phyloP scores from a whole-genome alignment of 169 alveolate species.

The Cyclospora cayetanensis region DNA sequence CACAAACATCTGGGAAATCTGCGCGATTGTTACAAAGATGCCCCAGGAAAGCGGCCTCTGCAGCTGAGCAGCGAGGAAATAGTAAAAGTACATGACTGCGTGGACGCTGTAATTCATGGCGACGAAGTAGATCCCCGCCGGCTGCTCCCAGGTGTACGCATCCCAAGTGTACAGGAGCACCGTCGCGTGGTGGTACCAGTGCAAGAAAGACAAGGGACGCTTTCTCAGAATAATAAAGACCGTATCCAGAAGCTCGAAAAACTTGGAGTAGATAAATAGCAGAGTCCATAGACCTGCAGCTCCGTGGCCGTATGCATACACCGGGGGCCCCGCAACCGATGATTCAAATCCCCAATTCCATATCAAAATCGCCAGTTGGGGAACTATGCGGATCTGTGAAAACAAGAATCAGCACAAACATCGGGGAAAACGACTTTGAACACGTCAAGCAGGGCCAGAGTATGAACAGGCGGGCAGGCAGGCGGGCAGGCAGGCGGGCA shows the following conservation, averaged over 20 bases:
- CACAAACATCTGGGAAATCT: conserved; percentile 83
- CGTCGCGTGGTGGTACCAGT: conserved; percentile 90
- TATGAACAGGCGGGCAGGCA: conserved; percentile 15
- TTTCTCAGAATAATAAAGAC: conserved; percentile 81
- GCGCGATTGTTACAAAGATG: conserved; percentile 79
- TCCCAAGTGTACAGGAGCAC: conserved; percentile 90
- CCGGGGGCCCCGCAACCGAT: conserved; percentile 81
- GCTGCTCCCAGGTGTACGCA: conserved; percentile 82
- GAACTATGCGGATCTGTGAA: conserved; percentile 73
- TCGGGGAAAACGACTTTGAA: background rate
- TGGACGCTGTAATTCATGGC: conserved; percentile 87
- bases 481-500: no score
- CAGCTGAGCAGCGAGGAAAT: conserved; percentile 79
- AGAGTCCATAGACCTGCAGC: conserved; percentile 83
- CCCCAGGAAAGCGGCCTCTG: conserved; percentile 83
- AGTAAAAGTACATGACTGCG: conserved; percentile 87
- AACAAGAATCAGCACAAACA: background rate
- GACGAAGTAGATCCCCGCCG: conserved; percentile 84
- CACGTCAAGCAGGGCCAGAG: conserved; percentile 43
- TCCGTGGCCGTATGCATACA: conserved; percentile 81
- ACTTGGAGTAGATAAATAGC: conserved; percentile 84
- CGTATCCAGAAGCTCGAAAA: conserved; percentile 86
- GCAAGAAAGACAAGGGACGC: conserved; percentile 80
- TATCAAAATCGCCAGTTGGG: conserved; percentile 73
- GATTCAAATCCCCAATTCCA: conserved; percentile 77